Percentiles rank a stretch among this genome's conserved stretches.
Conservation (phyloP, 2,329 filamentous ascomycete species). For the Pseudogymnoascus sp. region DNA sequence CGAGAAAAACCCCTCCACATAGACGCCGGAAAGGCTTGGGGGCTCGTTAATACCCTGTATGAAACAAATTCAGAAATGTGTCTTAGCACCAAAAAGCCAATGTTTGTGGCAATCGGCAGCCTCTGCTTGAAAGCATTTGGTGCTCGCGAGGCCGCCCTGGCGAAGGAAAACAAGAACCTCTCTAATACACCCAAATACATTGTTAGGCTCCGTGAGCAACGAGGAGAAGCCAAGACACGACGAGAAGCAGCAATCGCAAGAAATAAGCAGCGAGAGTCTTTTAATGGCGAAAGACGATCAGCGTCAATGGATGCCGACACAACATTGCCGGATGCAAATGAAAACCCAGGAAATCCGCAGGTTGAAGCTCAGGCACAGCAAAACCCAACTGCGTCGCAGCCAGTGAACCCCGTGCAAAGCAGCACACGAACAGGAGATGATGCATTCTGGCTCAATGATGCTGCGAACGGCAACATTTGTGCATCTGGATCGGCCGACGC, state of each 20-base stretch:
- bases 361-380: slow-evolving; percentile 9
- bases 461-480: slow-evolving; percentile 9
- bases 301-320: background rate
- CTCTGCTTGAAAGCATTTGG: slow-evolving; percentile 12
- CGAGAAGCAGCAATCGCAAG: slow-evolving; percentile 8
- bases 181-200: slow-evolving; percentile 18
- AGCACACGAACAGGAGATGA: slow-evolving; percentile 12
- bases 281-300: background rate
- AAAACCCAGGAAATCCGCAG: background rate
- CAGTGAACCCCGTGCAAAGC: slow-evolving; percentile 7
- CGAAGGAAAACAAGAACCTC: slow-evolving; percentile 9
- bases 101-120: slow-evolving; percentile 11
- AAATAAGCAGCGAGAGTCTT: background rate
- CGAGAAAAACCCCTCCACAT: slow-evolving; percentile 17
- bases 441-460: slow-evolving; percentile 17
- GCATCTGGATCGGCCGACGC: slow-evolving; percentile 10
- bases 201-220: slow-evolving; percentile 19
- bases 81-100: slow-evolving; percentile 8
- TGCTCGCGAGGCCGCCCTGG: slow-evolving; percentile 12
- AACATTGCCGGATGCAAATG: background rate
- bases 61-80: slow-evolving; percentile 21
- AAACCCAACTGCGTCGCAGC: background rate
- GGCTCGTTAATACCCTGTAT: slow-evolving; percentile 27
- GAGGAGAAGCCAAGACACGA: slow-evolving; percentile 15
- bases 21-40: slow-evolving; percentile 26